phyloP scores from a whole-genome alignment of 805 yeast genomes.

The Kazachstania bromeliacearum region DNA sequence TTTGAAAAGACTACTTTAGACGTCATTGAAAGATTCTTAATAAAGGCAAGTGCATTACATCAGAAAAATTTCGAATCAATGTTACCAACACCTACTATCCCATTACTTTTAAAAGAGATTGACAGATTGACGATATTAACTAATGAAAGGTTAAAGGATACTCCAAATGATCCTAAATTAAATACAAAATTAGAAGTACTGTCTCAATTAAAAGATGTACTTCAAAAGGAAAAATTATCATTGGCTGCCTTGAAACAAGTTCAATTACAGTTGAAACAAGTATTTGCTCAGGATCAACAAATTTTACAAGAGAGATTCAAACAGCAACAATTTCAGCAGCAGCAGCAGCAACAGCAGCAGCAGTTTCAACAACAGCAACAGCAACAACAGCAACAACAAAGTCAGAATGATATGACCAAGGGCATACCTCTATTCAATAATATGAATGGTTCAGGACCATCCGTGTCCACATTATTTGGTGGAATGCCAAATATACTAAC shows the following conservation, averaged over 20 bases:
- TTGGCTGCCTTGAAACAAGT: slow-evolving; percentile 26
- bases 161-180: slow-evolving; percentile 29
- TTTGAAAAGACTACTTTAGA: slow-evolving; percentile 64
- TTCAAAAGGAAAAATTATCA: slow-evolving; percentile 29
- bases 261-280: slow-evolving; percentile 34
- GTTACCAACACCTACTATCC: slow-evolving; percentile 25
- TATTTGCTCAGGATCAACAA: slow-evolving; percentile 32
- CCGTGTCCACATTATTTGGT: slow-evolving; percentile 18
- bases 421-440: slow-evolving; percentile 3
- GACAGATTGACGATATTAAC: slow-evolving; percentile 31
- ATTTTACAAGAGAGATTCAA: slow-evolving; percentile 19
- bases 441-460: background rate
- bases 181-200: slow-evolving; percentile 28
- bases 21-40: slow-evolving; percentile 64
- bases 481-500: slow-evolving; percentile 7
- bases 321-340: slow-evolving; percentile 23
- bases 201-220: slow-evolving; percentile 29
- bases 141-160: slow-evolving; percentile 24
- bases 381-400: slow-evolving; percentile 1
- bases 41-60: slow-evolving; percentile 44
- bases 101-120: slow-evolving; percentile 27
- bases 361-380: slow-evolving; percentile 7
- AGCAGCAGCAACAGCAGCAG: slow-evolving; percentile 15
- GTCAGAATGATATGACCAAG: background rate
- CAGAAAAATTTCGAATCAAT: slow-evolving; percentile 27